phyloP scores from a whole-genome alignment of 1,284 basidiomycete species.

The Fistulina hepatica region DNA sequence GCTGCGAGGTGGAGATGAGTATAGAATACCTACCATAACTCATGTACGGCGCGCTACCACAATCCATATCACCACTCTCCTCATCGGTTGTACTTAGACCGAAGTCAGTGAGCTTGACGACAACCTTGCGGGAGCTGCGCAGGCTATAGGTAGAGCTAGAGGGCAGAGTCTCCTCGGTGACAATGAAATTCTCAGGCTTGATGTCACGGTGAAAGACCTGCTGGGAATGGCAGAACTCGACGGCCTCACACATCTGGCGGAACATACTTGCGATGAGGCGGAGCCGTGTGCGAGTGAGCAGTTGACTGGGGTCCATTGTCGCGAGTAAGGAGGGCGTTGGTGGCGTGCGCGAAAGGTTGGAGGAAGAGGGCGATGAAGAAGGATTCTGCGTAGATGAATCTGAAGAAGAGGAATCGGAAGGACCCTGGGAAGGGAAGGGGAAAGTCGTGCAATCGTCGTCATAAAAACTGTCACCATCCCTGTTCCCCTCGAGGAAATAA shows the following conservation, averaged over 20 bases:
- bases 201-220: slow-evolving; percentile 95
- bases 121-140: slow-evolving; percentile 40
- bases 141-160: neutral
- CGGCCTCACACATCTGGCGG: slow-evolving; percentile 93
- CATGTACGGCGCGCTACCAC: slow-evolving; percentile 98
- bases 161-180: slow-evolving; percentile 45
- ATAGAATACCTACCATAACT: slow-evolving; percentile 64
- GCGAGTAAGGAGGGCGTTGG: slow-evolving; percentile 91
- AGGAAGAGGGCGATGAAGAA: slow-evolving; percentile 35
- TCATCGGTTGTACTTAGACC: slow-evolving; percentile 86
- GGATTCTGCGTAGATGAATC: slow-evolving; percentile 36
- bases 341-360: slow-evolving; percentile 69
- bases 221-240: slow-evolving; percentile 89
- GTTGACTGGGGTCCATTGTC: slow-evolving; percentile 70
- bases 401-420: slow-evolving; percentile 41
- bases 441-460: too few relatives aligned
- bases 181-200: slow-evolving; percentile 96
- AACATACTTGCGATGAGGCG: slow-evolving; percentile 96
- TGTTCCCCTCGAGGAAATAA: slow-evolving; percentile 92
- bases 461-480: slow-evolving; percentile 80
- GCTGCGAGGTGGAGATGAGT: slow-evolving; percentile 6
- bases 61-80: slow-evolving; percentile 93
- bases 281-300: slow-evolving; percentile 80
- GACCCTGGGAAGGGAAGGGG: too few relatives aligned
- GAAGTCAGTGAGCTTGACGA: slow-evolving; percentile 96